Evolutionary conservation across 2,329 filamentous ascomycete species (phyloP).

Genomic region (Phialophora expanda): DNA sequence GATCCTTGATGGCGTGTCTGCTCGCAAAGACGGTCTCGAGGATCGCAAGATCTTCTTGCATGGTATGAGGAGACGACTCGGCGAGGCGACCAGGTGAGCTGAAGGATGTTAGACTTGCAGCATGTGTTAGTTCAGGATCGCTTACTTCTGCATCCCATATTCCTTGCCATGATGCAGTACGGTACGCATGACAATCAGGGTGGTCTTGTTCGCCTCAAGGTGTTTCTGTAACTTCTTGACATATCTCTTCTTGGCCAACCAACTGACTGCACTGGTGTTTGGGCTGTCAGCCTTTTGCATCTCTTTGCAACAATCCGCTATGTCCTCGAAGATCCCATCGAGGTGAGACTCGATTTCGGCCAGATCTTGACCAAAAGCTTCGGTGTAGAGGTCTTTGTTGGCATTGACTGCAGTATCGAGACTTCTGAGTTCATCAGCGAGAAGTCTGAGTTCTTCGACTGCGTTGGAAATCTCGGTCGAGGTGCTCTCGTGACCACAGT

Average conservation of each 20-base stretch:
- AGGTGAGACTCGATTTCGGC: conserved; percentile 36
- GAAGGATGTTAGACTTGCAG: conserved; percentile 13
- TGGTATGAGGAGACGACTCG: conserved; percentile 34
- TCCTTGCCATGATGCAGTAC: conserved; percentile 39
- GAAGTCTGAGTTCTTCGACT: conserved; percentile 32
- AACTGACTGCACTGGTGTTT: conserved; percentile 28
- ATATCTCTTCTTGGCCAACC: conserved; percentile 38
- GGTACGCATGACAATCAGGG: conserved; percentile 40
- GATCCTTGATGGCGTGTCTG: conserved; percentile 34
- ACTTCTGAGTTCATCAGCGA: conserved; percentile 32
- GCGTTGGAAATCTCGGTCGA: conserved; percentile 33
- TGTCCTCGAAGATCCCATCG: conserved; percentile 37
- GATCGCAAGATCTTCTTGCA: conserved; percentile 38
- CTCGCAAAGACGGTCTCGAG: conserved; percentile 39
- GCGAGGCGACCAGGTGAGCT: conserved; percentile 33
- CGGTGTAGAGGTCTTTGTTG: conserved; percentile 36
- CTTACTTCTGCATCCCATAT: conserved; percentile 38
- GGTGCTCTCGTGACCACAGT: conserved; percentile 36
- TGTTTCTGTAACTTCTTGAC: conserved; percentile 39
- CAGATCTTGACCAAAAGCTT: conserved; percentile 38
- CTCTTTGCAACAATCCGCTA: conserved; percentile 36
- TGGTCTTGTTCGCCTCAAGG: conserved; percentile 38
- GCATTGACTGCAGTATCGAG: conserved; percentile 34
- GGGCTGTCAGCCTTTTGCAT: conserved; percentile 36
- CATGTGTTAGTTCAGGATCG: neutral